Percentiles rank a stretch among this genome's conserved stretches.
phyloP scores from a whole-genome alignment of 495 filamentous ascomycete species.

The Podospora comata region DNA sequence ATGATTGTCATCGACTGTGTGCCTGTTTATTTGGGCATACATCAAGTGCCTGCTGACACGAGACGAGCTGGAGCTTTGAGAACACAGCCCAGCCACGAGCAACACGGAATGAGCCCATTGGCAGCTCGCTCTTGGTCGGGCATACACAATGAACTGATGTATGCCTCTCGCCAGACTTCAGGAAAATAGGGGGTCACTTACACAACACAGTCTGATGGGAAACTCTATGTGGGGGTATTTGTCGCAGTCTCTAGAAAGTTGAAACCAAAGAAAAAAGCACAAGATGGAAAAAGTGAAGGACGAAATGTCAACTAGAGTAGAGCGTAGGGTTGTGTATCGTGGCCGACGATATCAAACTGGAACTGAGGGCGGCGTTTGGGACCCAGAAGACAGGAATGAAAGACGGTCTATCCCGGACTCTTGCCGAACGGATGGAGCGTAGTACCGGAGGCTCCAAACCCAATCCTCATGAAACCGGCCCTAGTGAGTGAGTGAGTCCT shows the following conservation, averaged over 20 bases:
- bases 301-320: neutral
- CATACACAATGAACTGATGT: neutral
- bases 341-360: slow-evolving; percentile 8
- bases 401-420: slow-evolving; percentile 9
- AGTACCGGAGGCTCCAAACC: slow-evolving; percentile 9
- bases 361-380: slow-evolving; percentile 6
- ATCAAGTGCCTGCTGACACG: neutral
- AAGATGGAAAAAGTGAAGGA: slow-evolving; percentile 16
- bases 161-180: neutral
- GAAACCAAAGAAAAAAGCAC: slow-evolving; percentile 20
- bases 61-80: neutral
- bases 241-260: slow-evolving; percentile 33
- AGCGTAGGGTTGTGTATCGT: neutral
- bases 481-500: slow-evolving; percentile 1
- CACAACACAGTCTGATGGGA: slow-evolving; percentile 28
- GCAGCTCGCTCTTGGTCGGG: neutral
- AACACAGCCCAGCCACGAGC: neutral
- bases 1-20: neutral
- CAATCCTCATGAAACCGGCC: slow-evolving; percentile 12
- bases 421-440: slow-evolving; percentile 13
- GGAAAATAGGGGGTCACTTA: slow-evolving; percentile 26
- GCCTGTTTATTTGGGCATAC: neutral
- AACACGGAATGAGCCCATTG: neutral
- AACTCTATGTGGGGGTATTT: slow-evolving; percentile 45
- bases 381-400: neutral